A percentile compares a stretch with the other conserved stretches of the same genome.
These are phyloP conservation scores for Alternaria infectoria DNA, from an alignment of 2,329 filamentous ascomycete species.

Conservation along the genomic window DNA sequence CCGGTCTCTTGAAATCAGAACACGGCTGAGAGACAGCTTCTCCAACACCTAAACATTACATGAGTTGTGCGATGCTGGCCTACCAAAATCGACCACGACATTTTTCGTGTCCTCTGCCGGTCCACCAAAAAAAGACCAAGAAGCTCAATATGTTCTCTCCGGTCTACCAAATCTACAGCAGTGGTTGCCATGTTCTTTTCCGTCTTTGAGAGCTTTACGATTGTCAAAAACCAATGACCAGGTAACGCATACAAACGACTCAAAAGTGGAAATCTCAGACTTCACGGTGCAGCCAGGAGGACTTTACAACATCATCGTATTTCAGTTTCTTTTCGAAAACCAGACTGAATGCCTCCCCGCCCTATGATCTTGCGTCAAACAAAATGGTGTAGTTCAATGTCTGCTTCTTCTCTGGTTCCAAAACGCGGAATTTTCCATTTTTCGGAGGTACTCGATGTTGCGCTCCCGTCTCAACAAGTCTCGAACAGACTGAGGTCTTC, in stretches of 20 bases:
- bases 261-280: background rate
- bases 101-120: background rate
- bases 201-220: background rate
- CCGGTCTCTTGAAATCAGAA: background rate
- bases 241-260: background rate
- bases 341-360: background rate
- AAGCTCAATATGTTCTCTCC: background rate
- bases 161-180: background rate
- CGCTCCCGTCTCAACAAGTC: too few relatives aligned
- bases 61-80: background rate
- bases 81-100: background rate
- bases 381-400: too few relatives aligned
- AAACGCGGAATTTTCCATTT: too few relatives aligned
- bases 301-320: background rate
- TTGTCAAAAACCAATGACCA: background rate
- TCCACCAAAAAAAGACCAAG: background rate
- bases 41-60: accelerated
- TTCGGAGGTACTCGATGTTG: too few relatives aligned
- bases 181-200: background rate
- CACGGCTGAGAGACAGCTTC: background rate
- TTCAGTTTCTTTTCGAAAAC: background rate
- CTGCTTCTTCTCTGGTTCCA: background rate
- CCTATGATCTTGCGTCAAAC: too few relatives aligned
- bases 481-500: background rate
- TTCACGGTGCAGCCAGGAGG: background rate